phyloP scores from a whole-genome alignment of 495 filamentous ascomycete species.

The Penicillium dipodomyicola region DNA sequence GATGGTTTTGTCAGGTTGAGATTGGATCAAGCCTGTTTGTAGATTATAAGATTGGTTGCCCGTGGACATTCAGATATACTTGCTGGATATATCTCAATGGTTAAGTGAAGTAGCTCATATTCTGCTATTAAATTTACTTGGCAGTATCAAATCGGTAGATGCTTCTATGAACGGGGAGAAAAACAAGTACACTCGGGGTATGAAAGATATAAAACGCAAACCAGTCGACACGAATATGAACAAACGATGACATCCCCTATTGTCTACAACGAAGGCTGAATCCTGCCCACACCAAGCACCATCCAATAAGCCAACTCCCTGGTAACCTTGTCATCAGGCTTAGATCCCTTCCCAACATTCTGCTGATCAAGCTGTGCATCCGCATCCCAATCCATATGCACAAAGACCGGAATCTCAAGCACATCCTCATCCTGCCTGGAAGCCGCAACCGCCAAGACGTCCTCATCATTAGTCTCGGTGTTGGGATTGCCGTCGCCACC shows the following conservation, averaged over 20 bases:
- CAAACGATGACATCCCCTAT: slow-evolving; percentile 7
- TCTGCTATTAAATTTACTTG: not conserved
- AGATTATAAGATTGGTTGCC: not conserved
- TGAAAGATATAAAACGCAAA: slow-evolving; percentile 15
- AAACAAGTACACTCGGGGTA: slow-evolving; percentile 17
- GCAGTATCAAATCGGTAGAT: not conserved
- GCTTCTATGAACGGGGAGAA: not conserved
- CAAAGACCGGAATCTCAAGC: slow-evolving; percentile 93
- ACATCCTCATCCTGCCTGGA: slow-evolving; percentile 77
- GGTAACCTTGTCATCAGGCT: slow-evolving; percentile 48
- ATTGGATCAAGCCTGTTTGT: not conserved
- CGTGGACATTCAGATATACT: not conserved
- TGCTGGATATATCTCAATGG: not conserved
- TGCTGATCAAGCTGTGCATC: slow-evolving; percentile 69
- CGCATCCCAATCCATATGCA: slow-evolving; percentile 87
- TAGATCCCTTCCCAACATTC: slow-evolving; percentile 48
- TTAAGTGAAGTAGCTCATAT: not conserved
- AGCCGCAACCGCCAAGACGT: slow-evolving; percentile 17
- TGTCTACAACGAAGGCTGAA: slow-evolving; percentile 36
- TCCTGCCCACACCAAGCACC: slow-evolving; percentile 83
- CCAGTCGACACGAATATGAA: not conserved
- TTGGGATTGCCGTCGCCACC: slow-evolving; percentile 18
- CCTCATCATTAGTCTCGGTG: slow-evolving; percentile 12
- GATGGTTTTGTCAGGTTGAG: not conserved
- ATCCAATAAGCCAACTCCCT: slow-evolving; percentile 93